Conservation (phyloP, 2,329 filamentous ascomycete species). For the Eutypella sp. region DNA sequence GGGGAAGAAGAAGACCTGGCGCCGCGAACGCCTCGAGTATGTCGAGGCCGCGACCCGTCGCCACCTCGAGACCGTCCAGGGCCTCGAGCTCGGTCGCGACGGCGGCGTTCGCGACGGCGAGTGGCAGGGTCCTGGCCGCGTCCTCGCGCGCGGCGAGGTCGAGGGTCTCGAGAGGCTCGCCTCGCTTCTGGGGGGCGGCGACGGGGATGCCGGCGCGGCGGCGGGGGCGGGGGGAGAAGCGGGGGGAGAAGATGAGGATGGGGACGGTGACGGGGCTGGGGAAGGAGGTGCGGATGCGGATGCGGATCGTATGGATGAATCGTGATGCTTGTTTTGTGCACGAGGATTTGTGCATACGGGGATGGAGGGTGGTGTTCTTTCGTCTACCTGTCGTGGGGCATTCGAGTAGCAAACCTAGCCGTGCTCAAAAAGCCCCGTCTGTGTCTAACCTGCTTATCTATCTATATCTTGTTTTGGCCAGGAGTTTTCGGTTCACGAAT, state of each 20-base stretch:
- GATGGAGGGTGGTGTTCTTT: neutral
- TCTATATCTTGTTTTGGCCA: too few species aligned
- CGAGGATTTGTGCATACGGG: neutral
- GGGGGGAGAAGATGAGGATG: neutral
- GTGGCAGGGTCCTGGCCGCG: slow-evolving; percentile 53
- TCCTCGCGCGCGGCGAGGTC: slow-evolving; percentile 47
- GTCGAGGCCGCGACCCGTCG: slow-evolving; percentile 74
- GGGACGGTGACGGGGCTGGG: neutral
- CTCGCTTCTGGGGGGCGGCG: slow-evolving; percentile 35
- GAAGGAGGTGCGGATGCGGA: slow-evolving; percentile 7
- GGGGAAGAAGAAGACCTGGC: slow-evolving; percentile 48
- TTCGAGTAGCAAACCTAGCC: too few species aligned
- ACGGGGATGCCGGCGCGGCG: slow-evolving; percentile 1
- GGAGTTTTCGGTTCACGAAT: too few species aligned
- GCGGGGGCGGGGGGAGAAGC: neutral
- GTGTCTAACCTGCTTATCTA: too few species aligned
- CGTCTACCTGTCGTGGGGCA: too few species aligned
- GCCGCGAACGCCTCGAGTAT: slow-evolving; percentile 71
- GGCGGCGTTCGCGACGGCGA: slow-evolving; percentile 62
- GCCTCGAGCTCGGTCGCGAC: slow-evolving; percentile 57
- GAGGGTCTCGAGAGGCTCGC: slow-evolving; percentile 51
- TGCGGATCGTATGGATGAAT: slow-evolving; percentile 21
- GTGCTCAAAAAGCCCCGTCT: too few species aligned
- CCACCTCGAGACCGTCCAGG: slow-evolving; percentile 67
- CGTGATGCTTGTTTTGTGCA: slow-evolving; percentile 11